Conservation (phyloP, 2,329 filamentous ascomycete genomes). For the Aspergillus novoparasiticus region DNA sequence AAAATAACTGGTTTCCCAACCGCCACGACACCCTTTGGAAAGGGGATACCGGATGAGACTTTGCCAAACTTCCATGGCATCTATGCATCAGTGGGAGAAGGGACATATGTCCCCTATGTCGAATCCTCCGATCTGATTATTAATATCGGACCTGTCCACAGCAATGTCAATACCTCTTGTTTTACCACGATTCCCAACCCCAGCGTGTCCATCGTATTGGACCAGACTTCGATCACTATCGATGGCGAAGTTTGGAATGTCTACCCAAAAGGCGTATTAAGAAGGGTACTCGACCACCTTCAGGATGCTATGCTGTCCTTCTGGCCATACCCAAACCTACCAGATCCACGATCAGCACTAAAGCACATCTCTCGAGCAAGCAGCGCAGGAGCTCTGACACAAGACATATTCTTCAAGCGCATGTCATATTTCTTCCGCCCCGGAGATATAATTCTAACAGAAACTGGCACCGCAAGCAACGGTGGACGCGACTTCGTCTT, state of each 20-base stretch:
- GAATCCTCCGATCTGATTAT: slow-evolving; percentile 42
- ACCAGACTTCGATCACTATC: slow-evolving; percentile 72
- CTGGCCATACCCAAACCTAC: not conserved
- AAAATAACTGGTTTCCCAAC: slow-evolving; percentile 50
- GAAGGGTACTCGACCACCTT: not conserved
- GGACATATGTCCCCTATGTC: slow-evolving; percentile 28
- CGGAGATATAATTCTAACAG: slow-evolving; percentile 59
- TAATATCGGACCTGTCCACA: slow-evolving; percentile 35
- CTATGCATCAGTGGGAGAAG: slow-evolving; percentile 48
- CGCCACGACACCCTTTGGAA: slow-evolving; percentile 52
- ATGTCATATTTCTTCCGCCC: slow-evolving; percentile 51
- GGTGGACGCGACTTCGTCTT: slow-evolving; percentile 56
- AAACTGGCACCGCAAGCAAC: slow-evolving; percentile 60
- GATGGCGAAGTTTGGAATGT: slow-evolving; percentile 77
- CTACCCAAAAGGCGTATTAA: slow-evolving; percentile 54
- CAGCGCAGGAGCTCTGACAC: not conserved
- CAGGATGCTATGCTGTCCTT: not conserved
- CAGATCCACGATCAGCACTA: not conserved
- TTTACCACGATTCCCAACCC: slow-evolving; percentile 80
- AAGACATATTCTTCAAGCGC: slow-evolving; percentile 54
- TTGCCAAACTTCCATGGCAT: slow-evolving; percentile 53
- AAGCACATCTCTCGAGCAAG: slow-evolving; percentile 41
- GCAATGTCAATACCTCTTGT: slow-evolving; percentile 61
- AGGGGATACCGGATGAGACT: slow-evolving; percentile 54
- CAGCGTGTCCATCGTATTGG: slow-evolving; percentile 78